phyloP scores from a whole-genome alignment of 176 grass and related monocot species.

The Lolium rigidum region DNA sequence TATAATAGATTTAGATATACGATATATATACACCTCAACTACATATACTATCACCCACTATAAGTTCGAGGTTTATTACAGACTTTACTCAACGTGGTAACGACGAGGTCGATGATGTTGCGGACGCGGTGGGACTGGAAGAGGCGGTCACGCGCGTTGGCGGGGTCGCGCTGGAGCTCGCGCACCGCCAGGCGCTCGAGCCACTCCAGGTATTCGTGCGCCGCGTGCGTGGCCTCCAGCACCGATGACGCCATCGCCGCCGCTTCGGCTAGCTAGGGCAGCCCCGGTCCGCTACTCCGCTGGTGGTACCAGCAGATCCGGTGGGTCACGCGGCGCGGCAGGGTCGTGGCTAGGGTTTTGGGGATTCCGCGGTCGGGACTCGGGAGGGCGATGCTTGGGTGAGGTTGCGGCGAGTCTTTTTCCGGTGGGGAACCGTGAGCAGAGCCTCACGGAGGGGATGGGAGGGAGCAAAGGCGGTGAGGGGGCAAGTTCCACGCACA shows the following conservation, averaged over 20 bases:
- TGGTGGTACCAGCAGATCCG: not conserved
- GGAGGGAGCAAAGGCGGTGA: too few relatives aligned
- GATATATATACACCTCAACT: too few relatives aligned
- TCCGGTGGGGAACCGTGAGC: too few relatives aligned
- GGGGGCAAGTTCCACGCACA: too few relatives aligned
- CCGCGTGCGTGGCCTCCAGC: conserved; percentile 82
- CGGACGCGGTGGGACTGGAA: conserved; percentile 93
- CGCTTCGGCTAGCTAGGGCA: not conserved
- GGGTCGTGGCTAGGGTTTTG: conserved; percentile 51
- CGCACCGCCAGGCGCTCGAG: conserved; percentile 78
- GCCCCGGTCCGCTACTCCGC: too few relatives aligned
- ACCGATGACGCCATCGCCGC: conserved; percentile 80
- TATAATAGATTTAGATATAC: too few relatives aligned
- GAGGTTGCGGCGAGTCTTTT: not conserved
- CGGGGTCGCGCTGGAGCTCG: conserved; percentile 88
- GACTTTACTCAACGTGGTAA: conserved; percentile 39
- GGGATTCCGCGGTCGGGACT: not conserved
- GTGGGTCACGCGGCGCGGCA: not conserved
- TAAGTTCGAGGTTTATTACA: too few relatives aligned
- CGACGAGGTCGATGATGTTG: conserved; percentile 81
- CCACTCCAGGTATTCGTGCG: conserved; percentile 91
- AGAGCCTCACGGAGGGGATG: too few relatives aligned
- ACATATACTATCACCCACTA: too few relatives aligned
- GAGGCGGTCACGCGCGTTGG: conserved; percentile 83
- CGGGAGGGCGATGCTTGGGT: not conserved